Evolutionary conservation across 2,329 filamentous ascomycete genomes (phyloP).

Genomic region (Xylogone sp.): DNA sequence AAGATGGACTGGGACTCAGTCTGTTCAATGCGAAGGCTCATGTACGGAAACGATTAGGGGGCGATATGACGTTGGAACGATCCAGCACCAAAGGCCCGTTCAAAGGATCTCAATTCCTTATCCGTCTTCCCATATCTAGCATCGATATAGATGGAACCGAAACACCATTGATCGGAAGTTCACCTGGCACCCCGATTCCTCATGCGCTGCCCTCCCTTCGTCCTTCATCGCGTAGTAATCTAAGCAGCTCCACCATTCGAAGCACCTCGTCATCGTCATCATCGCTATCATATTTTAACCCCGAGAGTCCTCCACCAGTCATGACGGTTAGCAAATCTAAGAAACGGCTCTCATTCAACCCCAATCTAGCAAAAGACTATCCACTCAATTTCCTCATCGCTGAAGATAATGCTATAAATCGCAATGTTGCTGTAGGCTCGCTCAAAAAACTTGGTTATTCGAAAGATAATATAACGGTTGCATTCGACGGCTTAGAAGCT

Average conservation of each 20-base stretch:
- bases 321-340: slow-evolving; percentile 23
- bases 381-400: slow-evolving; percentile 67
- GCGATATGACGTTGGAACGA: slow-evolving; percentile 60
- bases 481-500: slow-evolving; percentile 65
- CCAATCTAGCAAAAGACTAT: slow-evolving; percentile 52
- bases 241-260: not conserved
- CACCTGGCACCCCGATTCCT: slow-evolving; percentile 13
- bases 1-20: slow-evolving; percentile 65
- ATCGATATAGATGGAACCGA: slow-evolving; percentile 12
- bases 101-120: slow-evolving; percentile 65
- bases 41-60: slow-evolving; percentile 60
- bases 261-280: not conserved
- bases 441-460: slow-evolving; percentile 63
- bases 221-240: not conserved
- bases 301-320: slow-evolving; percentile 1
- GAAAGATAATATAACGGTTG: slow-evolving; percentile 50
- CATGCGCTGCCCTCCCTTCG: not conserved
- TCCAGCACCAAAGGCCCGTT: slow-evolving; percentile 58
- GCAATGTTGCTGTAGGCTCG: slow-evolving; percentile 63
- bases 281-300: not conserved
- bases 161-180: slow-evolving; percentile 16
- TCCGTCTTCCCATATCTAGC: slow-evolving; percentile 49
- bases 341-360: slow-evolving; percentile 40
- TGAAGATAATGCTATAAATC: slow-evolving; percentile 71
- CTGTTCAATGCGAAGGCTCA: slow-evolving; percentile 70